These are phyloP conservation scores for Neurospora sp. DNA, from an alignment of 2,329 filamentous ascomycete genomes.

Conservation along the genomic window DNA sequence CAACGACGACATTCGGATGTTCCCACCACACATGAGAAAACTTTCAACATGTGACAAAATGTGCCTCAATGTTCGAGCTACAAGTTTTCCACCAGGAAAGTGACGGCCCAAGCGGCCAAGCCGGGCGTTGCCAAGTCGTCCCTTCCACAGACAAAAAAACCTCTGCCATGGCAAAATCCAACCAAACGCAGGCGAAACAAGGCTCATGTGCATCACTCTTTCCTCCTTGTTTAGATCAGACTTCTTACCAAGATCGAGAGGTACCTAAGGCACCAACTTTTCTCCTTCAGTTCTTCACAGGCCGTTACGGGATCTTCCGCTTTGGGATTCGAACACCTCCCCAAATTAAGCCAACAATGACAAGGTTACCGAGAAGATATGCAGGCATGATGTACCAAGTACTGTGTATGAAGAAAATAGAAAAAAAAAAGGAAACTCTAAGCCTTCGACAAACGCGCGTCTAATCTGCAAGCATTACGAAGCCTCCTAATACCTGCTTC, in stretches of 20 bases:
- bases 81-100: not conserved
- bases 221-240: not conserved
- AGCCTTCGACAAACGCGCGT: no score
- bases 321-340: not conserved
- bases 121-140: not conserved
- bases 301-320: not conserved
- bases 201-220: not conserved
- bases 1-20: not conserved
- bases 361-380: not conserved
- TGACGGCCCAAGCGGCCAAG: not conserved
- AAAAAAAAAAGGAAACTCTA: no score
- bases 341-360: not conserved
- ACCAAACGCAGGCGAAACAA: not conserved
- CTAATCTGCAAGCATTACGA: not conserved
- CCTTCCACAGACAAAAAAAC: not conserved
- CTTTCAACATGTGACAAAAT: no score
- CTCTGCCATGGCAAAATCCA: not conserved
- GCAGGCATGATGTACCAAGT: not conserved
- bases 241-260: not conserved
- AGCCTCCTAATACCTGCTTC: not conserved
- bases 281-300: not conserved
- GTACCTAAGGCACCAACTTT: not conserved
- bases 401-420: no score
- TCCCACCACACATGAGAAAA: not conserved
- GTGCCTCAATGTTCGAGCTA: not conserved